These are phyloP conservation scores for Blastobotrys muscicola DNA, from an alignment of 805 yeast species.

Conservation along the genomic window DNA sequence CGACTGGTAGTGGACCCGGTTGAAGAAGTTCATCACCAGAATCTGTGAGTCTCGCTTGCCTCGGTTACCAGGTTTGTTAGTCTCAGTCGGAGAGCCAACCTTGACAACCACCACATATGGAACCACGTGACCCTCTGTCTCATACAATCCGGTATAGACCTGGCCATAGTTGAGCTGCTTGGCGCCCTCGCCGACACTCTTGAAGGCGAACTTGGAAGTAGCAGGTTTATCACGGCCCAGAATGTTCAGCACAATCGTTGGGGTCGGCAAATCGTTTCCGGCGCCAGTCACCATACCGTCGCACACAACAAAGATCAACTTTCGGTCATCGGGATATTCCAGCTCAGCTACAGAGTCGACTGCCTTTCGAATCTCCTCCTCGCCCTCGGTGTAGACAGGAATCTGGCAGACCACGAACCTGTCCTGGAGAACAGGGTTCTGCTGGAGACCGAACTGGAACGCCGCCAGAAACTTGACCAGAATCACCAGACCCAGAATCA, in stretches of 20 bases:
- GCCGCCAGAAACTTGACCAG: constrained; percentile 63
- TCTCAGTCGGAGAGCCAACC: constrained; percentile 80
- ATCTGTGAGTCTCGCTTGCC: constrained; percentile 95
- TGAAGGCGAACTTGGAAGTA: constrained; percentile 59
- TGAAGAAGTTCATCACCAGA: constrained; percentile 81
- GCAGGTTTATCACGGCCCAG: constrained; percentile 67
- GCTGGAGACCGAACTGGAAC: constrained; percentile 44
- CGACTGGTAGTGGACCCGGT: constrained; percentile 79
- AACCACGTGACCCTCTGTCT: constrained; percentile 60
- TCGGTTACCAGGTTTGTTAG: constrained; percentile 77
- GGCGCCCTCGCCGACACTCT: constrained; percentile 53
- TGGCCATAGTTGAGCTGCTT: constrained; percentile 85
- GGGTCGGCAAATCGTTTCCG: constrained; percentile 54
- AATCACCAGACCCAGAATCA: constrained; percentile 65
- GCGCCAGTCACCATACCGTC: constrained; percentile 83
- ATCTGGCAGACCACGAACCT: constrained; percentile 38
- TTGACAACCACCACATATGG: constrained; percentile 64
- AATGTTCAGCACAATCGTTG: constrained; percentile 66
- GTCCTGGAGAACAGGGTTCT: constrained; percentile 15
- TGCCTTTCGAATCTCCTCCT: constrained; percentile 61
- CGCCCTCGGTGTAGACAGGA: constrained; percentile 82
- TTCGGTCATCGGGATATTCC: constrained; percentile 75
- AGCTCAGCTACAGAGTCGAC: constrained; percentile 73
- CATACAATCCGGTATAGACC: constrained; percentile 76
- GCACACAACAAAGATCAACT: constrained; percentile 63